A percentile compares a stretch with the other conserved stretches of the same genome.
These are phyloP conservation scores for Candida ovalis DNA, from an alignment of 805 yeast genomes.

Conservation along the genomic window DNA sequence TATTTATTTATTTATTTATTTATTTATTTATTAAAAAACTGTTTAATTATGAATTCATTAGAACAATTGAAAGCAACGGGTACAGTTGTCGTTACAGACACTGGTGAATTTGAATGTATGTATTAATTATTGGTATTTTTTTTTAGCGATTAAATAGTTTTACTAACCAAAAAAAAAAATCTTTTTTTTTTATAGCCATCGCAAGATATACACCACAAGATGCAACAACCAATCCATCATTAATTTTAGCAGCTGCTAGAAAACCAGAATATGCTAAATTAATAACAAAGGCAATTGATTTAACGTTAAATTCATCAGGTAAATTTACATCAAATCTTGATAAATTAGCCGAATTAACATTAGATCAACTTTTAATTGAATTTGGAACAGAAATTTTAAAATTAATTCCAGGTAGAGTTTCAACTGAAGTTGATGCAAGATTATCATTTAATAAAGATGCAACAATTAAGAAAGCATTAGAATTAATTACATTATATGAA, in stretches of 20 bases:
- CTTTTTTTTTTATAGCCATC: constrained; percentile 40
- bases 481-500: constrained; percentile 83
- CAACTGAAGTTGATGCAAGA: constrained; percentile 98
- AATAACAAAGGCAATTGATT: constrained; percentile 84
- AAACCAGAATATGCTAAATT: constrained; percentile 83
- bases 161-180: background rate
- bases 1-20: no score
- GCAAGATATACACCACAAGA: constrained; percentile 98
- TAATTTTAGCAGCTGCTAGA: constrained; percentile 93
- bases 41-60: constrained; percentile 43
- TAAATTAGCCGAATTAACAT: constrained; percentile 71
- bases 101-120: constrained; percentile 87
- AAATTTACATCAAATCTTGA: constrained; percentile 35
- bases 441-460: constrained; percentile 92
- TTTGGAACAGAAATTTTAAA: constrained; percentile 89
- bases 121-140: no score
- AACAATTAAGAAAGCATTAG: constrained; percentile 87
- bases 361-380: constrained; percentile 89
- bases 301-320: constrained; percentile 50
- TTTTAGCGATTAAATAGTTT: no score
- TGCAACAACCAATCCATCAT: constrained; percentile 97
- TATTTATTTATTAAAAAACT: background rate
- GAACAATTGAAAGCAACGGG: constrained; percentile 92
- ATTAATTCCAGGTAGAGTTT: constrained; percentile 98
- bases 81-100: constrained; percentile 95